A percentile compares a stretch with the other conserved stretches of the same genome.
phyloP scores from a whole-genome alignment of 495 filamentous ascomycete species.

The Lophium mytilinum region DNA sequence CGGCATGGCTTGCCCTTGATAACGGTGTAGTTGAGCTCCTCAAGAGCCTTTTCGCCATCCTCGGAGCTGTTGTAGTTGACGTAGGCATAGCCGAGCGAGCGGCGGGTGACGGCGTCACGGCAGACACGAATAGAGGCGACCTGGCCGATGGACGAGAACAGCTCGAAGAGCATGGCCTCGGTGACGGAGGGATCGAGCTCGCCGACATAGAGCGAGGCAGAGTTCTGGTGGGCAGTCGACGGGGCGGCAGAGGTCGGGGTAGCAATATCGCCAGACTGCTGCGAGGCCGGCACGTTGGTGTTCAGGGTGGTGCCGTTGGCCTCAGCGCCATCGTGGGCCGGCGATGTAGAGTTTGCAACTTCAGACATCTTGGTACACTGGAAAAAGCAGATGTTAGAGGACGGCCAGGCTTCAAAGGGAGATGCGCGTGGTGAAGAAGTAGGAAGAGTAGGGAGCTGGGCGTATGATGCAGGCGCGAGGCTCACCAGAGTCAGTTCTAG shows the following conservation, averaged over 20 bases:
- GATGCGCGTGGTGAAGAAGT: not conserved
- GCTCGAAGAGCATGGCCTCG: constrained; percentile 99
- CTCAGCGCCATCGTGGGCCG: constrained; percentile 55
- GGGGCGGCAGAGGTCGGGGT: constrained; percentile 65
- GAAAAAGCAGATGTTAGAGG: not conserved
- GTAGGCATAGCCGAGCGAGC: constrained; percentile 98
- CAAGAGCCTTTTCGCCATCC: constrained; percentile 95
- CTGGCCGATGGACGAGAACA: constrained; percentile 98
- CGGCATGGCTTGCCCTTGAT: constrained; percentile 99
- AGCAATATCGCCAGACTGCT: constrained; percentile 53
- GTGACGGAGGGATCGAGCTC: constrained; percentile 96
- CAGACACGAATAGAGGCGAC: constrained; percentile 99
- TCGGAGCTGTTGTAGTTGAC: constrained; percentile 98
- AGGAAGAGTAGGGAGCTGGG: not conserved
- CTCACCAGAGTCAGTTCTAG: not conserved
- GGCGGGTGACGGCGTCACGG: constrained; percentile 96
- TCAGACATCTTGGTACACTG: constrained; percentile 49
- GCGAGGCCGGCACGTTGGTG: constrained; percentile 49
- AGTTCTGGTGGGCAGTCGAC: constrained; percentile 71
- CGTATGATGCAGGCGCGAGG: not conserved
- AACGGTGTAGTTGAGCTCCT: constrained; percentile 98
- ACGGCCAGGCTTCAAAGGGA: not conserved
- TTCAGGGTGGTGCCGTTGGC: constrained; percentile 58
- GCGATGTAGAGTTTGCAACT: constrained; percentile 51
- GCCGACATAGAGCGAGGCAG: constrained; percentile 96